These are phyloP conservation scores for Proliferodiscus dingleyae DNA, from an alignment of 2,329 filamentous ascomycete genomes.

Conservation along the genomic window DNA sequence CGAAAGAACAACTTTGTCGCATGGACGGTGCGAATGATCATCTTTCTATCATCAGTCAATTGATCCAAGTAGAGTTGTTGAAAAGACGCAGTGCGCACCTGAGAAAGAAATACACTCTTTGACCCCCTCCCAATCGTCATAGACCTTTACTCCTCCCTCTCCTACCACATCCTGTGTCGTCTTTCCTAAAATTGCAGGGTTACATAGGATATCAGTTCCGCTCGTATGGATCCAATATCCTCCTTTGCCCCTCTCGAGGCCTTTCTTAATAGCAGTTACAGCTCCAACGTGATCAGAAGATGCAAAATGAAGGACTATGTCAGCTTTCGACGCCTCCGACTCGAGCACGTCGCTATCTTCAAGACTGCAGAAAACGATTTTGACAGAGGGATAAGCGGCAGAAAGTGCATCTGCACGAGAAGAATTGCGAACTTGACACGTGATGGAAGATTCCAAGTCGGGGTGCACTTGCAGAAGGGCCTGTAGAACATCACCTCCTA, in stretches of 20 bases:
- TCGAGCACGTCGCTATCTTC: constrained; percentile 29
- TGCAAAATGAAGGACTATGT: constrained; percentile 31
- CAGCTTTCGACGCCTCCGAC: constrained; percentile 30
- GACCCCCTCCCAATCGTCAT: constrained; percentile 56
- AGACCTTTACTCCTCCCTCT: constrained; percentile 38
- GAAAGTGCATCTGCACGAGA: constrained; percentile 26
- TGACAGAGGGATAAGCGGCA: constrained; percentile 24
- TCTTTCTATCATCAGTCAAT: constrained; percentile 38
- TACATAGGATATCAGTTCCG: constrained; percentile 41
- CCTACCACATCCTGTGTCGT: constrained; percentile 27
- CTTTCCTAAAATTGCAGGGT: constrained; percentile 28
- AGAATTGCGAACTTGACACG: constrained; percentile 5
- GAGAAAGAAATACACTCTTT: constrained; percentile 41
- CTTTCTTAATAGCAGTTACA: constrained; percentile 42
- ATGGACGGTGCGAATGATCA: constrained; percentile 55
- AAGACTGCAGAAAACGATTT: constrained; percentile 27
- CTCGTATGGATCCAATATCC: constrained; percentile 47
- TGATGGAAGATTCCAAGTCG: constrained; percentile 6
- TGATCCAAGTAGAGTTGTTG: constrained; percentile 29
- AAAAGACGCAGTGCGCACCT: background rate
- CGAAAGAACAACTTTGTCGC: constrained; percentile 59
- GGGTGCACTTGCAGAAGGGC: constrained; percentile 7
- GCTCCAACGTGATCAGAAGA: constrained; percentile 39
- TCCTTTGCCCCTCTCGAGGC: constrained; percentile 42
- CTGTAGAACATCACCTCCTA: constrained; percentile 13